These are phyloP conservation scores for Goniomonas avonlea DNA, from an alignment of 78 protist species.

Conservation along the genomic window DNA sequence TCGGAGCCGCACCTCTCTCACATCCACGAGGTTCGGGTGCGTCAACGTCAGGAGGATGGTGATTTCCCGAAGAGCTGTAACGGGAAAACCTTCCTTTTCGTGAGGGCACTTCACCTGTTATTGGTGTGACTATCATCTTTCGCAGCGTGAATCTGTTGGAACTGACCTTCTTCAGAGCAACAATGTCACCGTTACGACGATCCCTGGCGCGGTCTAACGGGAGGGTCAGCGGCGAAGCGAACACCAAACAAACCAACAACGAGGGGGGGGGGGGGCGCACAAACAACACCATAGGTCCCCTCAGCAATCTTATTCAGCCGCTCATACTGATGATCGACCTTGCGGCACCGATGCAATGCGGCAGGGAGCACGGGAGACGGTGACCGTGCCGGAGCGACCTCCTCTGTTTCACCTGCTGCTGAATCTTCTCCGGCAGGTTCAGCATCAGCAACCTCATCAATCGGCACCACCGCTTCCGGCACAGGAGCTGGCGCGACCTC, in stretches of 20 bases:
- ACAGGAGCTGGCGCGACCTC: no score
- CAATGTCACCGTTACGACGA: not conserved
- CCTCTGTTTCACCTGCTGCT: no score
- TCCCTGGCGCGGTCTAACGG: constrained; percentile 19
- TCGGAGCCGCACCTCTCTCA: constrained; percentile 4
- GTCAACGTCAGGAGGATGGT: constrained; percentile 1
- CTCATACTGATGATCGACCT: constrained; percentile 6
- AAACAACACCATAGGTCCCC: constrained; percentile 34
- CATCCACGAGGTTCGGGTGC: constrained; percentile 30
- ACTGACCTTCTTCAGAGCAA: constrained; percentile 33
- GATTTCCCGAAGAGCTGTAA: constrained; percentile 42
- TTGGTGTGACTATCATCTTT: not conserved
- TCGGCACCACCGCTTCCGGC: no score
- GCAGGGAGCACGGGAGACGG: no score
- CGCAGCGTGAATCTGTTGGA: not conserved
- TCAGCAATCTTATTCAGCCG: constrained; percentile 16
- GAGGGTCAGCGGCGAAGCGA: no score
- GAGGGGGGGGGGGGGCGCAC: no score
- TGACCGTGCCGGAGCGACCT: no score
- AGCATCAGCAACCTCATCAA: no score
- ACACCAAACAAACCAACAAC: no score
- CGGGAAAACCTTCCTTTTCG: constrained; percentile 32
- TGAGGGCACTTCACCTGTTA: constrained; percentile 10
- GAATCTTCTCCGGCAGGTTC: no score
- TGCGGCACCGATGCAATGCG: no score